phyloP scores from a whole-genome alignment of 202 grass and related monocot species.

The Hordeum pubiflorum region DNA sequence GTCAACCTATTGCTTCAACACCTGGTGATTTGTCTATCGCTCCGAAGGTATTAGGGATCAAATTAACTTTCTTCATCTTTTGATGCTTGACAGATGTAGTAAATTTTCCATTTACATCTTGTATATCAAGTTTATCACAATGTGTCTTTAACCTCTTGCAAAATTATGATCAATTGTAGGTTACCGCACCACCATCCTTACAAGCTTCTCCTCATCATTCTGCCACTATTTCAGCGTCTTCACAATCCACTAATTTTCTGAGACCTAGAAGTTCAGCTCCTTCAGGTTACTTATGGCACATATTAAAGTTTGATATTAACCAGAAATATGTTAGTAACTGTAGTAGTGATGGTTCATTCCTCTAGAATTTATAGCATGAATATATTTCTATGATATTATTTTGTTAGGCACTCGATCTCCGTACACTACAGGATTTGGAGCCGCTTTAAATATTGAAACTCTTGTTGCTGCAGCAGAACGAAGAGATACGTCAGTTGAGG shows the following conservation, averaged over 20 bases:
- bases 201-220: constrained; percentile 57
- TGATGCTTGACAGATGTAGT: neutral
- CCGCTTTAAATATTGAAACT: constrained; percentile 95
- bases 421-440: constrained; percentile 70
- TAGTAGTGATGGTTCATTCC: neutral
- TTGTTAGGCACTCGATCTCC: constrained; percentile 64
- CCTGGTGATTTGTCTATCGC: constrained; percentile 48
- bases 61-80: neutral
- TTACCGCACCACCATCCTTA: constrained; percentile 31
- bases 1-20: constrained; percentile 41
- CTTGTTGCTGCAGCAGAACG: constrained; percentile 90
- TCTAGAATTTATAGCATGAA: neutral
- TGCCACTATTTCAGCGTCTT: constrained; percentile 31
- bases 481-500: constrained; percentile 86
- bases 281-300: constrained; percentile 48
- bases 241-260: constrained; percentile 52
- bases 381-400: constrained; percentile 4
- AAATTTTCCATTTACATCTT: constrained; percentile 24
- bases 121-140: neutral
- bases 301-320: constrained; percentile 10
- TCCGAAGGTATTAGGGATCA: constrained; percentile 55
- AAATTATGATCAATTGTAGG: constrained; percentile 34
- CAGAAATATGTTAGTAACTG: neutral
- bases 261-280: constrained; percentile 61
- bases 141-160: neutral